A percentile compares a stretch with the other conserved stretches of the same genome.
Conservation (phyloP, 2,329 filamentous ascomycete genomes). For the Emmonsia crescens region DNA sequence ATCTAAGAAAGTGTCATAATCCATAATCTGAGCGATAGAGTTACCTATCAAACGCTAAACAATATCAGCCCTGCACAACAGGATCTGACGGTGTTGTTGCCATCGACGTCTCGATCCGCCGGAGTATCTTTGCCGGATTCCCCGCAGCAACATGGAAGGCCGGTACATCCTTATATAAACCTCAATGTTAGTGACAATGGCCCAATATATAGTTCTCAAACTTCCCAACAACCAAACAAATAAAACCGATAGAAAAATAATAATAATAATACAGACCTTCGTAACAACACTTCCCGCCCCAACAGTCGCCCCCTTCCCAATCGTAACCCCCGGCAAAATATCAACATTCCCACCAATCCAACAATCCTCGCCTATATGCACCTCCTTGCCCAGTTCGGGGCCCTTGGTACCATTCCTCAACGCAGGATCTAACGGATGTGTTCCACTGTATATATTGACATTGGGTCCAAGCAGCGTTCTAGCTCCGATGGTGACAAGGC, state of each 20-base stretch:
- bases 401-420: conserved; percentile 64
- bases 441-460: conserved; percentile 62
- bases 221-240: background rate
- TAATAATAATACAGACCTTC: conserved; percentile 38
- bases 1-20: background rate
- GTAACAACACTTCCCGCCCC: conserved; percentile 79
- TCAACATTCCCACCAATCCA: conserved; percentile 65
- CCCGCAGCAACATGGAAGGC: conserved; percentile 33
- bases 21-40: background rate
- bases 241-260: background rate
- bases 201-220: background rate
- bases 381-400: conserved; percentile 62
- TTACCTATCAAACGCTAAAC: background rate
- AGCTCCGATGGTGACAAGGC: conserved; percentile 60
- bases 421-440: conserved; percentile 65
- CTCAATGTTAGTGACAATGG: background rate
- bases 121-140: conserved; percentile 31
- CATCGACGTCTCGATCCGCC: conserved; percentile 31
- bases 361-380: conserved; percentile 69
- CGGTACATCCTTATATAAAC: conserved; percentile 27
- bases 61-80: background rate
- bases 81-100: conserved; percentile 8
- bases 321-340: conserved; percentile 65
- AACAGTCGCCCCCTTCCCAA: conserved; percentile 62
- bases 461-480: conserved; percentile 71